A percentile compares a stretch with the other conserved stretches of the same genome.
phyloP scores from a whole-genome alignment of 208 protist species.

The Spironucleus salmonicida region DNA sequence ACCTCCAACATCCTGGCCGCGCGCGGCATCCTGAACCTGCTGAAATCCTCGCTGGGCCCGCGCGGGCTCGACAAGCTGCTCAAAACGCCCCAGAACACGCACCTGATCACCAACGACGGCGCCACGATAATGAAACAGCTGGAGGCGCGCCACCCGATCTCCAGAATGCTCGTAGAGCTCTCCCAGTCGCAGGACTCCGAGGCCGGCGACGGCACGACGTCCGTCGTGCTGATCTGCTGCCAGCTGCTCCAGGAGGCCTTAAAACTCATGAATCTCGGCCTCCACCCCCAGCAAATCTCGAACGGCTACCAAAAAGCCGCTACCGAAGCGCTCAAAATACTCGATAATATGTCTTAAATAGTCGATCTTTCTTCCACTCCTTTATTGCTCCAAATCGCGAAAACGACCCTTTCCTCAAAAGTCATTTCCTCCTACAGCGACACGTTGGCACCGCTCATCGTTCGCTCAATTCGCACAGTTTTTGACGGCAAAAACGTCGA shows the following conservation, averaged over 20 bases:
- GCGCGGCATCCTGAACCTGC: slow-evolving; percentile 70
- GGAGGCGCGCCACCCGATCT: slow-evolving; percentile 80
- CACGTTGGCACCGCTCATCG: slow-evolving; percentile 87
- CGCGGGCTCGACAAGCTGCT: slow-evolving; percentile 93
- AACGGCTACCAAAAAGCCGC: slow-evolving; percentile 68
- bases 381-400: slow-evolving; percentile 72
- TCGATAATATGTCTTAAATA: slow-evolving; percentile 69
- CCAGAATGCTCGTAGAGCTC: slow-evolving; percentile 93
- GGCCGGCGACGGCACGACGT: slow-evolving; percentile 97
- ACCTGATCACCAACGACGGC: slow-evolving; percentile 97
- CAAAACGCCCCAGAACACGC: slow-evolving; percentile 58
- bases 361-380: slow-evolving; percentile 73
- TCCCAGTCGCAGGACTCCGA: slow-evolving; percentile 92
- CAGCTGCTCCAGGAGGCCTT: slow-evolving; percentile 68
- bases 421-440: slow-evolving; percentile 79
- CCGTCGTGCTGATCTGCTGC: slow-evolving; percentile 88
- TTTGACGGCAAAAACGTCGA: slow-evolving; percentile 74
- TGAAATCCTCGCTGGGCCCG: slow-evolving; percentile 91
- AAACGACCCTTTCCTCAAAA: slow-evolving; percentile 93
- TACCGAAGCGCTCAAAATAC: slow-evolving; percentile 65
- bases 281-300: slow-evolving; percentile 83
- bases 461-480: slow-evolving; percentile 71
- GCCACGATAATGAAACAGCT: slow-evolving; percentile 93
- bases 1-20: slow-evolving; percentile 30
- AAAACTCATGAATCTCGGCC: slow-evolving; percentile 74